These are phyloP conservation scores for Fusarium ramigenum DNA, from an alignment of 2,329 filamentous ascomycete genomes.

Conservation along the genomic window DNA sequence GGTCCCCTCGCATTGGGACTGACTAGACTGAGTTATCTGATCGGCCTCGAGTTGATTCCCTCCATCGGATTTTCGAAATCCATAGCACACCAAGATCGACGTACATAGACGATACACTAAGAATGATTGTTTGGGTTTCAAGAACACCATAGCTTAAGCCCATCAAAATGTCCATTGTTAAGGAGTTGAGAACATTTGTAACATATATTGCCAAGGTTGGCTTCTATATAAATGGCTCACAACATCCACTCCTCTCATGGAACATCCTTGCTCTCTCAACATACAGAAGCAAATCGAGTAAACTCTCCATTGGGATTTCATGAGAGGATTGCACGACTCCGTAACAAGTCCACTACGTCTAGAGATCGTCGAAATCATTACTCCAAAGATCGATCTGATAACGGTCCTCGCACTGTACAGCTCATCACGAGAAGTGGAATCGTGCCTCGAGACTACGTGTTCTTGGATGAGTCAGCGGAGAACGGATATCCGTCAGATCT, in stretches of 20 bases:
- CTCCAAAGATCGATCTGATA: constrained; percentile 26
- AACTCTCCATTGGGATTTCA: neutral
- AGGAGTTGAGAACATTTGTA: too few relatives aligned
- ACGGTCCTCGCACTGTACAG: constrained; percentile 19
- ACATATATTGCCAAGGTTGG: neutral
- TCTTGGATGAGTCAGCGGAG: constrained; percentile 8
- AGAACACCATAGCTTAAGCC: neutral
- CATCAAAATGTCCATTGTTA: neutral
- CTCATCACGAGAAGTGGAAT: neutral
- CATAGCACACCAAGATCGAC: constrained; percentile 1
- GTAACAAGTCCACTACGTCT: neutral
- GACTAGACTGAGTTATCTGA: constrained; percentile 26
- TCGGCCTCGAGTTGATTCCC: constrained; percentile 3
- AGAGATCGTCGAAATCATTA: neutral
- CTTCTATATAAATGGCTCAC: constrained; percentile 21
- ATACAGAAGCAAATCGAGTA: neutral
- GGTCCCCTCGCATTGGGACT: neutral
- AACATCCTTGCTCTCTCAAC: neutral
- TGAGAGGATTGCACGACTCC: neutral
- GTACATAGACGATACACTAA: neutral
- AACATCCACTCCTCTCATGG: neutral
- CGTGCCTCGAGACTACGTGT: neutral
- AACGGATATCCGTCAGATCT: constrained; percentile 1
- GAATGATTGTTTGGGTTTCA: neutral
- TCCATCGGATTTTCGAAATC: neutral